phyloP scores from a whole-genome alignment of 2,329 filamentous ascomycete genomes.

The Pseudogymnoascus sp. region DNA sequence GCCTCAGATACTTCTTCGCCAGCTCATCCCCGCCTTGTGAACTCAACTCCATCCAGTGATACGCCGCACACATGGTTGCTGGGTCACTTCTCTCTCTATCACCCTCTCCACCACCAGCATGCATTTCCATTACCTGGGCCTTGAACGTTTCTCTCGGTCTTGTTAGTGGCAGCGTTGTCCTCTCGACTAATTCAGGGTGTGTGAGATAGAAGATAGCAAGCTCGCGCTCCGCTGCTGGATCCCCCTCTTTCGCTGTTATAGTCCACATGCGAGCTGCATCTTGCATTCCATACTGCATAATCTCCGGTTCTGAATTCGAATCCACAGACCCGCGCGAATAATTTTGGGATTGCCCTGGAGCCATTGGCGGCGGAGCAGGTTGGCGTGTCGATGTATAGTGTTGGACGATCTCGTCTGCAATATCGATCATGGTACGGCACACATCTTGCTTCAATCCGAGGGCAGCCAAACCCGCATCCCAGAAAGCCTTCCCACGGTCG shows the following conservation, averaged over 20 bases:
- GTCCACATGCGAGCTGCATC: constrained; percentile 86
- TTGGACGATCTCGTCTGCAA: constrained; percentile 60
- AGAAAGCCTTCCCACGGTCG: constrained; percentile 67
- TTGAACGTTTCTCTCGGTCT: constrained; percentile 86
- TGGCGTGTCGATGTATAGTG: constrained; percentile 59
- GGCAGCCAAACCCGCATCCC: constrained; percentile 76
- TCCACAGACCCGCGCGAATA: neutral
- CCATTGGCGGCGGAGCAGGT: constrained; percentile 18
- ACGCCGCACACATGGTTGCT: constrained; percentile 83
- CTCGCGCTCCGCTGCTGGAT: constrained; percentile 82
- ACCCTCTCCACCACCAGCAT: constrained; percentile 43
- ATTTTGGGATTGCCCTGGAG: neutral
- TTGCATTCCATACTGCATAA: constrained; percentile 60
- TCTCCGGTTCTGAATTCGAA: constrained; percentile 22
- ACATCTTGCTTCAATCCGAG: constrained; percentile 85
- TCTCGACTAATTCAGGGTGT: constrained; percentile 74
- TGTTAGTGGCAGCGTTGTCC: constrained; percentile 75
- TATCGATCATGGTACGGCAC: constrained; percentile 61
- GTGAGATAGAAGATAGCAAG: constrained; percentile 89
- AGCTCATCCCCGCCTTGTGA: constrained; percentile 79
- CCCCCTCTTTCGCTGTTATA: constrained; percentile 88
- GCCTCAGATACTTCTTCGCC: constrained; percentile 72
- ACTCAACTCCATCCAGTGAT: constrained; percentile 95
- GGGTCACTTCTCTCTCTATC: constrained; percentile 66
- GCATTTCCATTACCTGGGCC: constrained; percentile 70